Percentiles rank a stretch among this genome's conserved stretches.
phyloP scores from a whole-genome alignment of 306 rosid genomes.

The Trifolium dubium region DNA sequence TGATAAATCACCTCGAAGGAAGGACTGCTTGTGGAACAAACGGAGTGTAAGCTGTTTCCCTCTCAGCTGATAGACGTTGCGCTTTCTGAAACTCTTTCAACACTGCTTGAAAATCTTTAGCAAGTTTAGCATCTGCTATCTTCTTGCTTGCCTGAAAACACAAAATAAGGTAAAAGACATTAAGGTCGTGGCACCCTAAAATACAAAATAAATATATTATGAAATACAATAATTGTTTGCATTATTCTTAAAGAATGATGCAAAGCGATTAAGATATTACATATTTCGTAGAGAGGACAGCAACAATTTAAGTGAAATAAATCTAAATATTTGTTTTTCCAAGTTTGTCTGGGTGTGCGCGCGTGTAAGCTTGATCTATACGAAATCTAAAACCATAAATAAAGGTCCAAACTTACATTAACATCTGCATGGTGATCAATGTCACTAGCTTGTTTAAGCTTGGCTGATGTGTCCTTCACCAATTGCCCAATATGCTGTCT shows the following conservation, averaged over 20 bases:
- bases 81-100: constrained; percentile 97
- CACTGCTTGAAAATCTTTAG: constrained; percentile 96
- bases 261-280: neutral
- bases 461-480: constrained; percentile 96
- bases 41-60: constrained; percentile 92
- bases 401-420: constrained; percentile 61
- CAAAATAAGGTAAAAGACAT: constrained; percentile 16
- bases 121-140: constrained; percentile 97
- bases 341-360: neutral
- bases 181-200: constrained; percentile 27
- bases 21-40: constrained; percentile 82
- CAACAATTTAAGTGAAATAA: constrained; percentile 4
- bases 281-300: neutral
- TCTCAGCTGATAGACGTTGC: constrained; percentile 95
- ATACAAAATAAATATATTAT: neutral
- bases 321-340: neutral
- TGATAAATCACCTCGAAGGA: constrained; percentile 71
- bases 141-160: constrained; percentile 86
- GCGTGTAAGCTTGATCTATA: neutral
- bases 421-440: constrained; percentile 81
- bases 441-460: constrained; percentile 95
- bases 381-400: constrained; percentile 30
- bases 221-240: constrained; percentile 2
- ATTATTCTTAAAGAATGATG: constrained; percentile 12
- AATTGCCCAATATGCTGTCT: constrained; percentile 91